phyloP scores from a whole-genome alignment of 495 filamentous ascomycete species.

The Achaetomiella virescens region DNA sequence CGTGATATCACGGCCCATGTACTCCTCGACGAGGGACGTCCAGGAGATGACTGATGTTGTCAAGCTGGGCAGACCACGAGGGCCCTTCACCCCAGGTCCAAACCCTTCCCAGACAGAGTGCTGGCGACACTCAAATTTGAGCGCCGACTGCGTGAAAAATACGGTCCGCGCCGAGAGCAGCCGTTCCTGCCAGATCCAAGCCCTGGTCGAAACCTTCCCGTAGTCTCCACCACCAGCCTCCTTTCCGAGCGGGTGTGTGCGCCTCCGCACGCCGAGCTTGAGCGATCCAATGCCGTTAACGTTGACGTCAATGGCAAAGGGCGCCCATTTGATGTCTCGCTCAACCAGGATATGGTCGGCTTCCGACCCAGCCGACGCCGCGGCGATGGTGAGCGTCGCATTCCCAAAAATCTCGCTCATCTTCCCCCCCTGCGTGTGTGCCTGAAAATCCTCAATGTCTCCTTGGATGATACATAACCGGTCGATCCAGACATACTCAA shows the following conservation, averaged over 20 bases:
- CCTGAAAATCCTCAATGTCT: neutral
- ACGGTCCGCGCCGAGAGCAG: slow-evolving; percentile 11
- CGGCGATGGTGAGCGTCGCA: slow-evolving; percentile 12
- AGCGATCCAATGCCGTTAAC: neutral
- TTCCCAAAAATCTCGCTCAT: slow-evolving; percentile 15
- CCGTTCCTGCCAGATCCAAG: slow-evolving; percentile 15
- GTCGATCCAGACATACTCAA: slow-evolving; percentile 20
- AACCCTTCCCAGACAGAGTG: slow-evolving; percentile 12
- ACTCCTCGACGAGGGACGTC: slow-evolving; percentile 8
- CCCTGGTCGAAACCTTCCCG: slow-evolving; percentile 7
- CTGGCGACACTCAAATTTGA: slow-evolving; percentile 14
- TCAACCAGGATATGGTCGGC: neutral
- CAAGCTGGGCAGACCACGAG: slow-evolving; percentile 8
- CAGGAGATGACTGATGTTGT: slow-evolving; percentile 1
- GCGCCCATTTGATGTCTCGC: neutral
- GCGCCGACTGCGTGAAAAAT: slow-evolving; percentile 8
- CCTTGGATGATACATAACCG: slow-evolving; percentile 19
- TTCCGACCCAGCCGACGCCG: slow-evolving; percentile 6
- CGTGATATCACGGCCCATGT: slow-evolving; percentile 7
- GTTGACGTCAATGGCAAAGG: neutral
- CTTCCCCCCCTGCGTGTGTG: slow-evolving; percentile 3
- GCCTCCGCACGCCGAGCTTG: neutral
- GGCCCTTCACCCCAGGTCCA: neutral
- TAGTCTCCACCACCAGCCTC: slow-evolving; percentile 10
- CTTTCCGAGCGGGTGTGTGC: slow-evolving; percentile 2